phyloP scores from a whole-genome alignment of 2,329 filamentous ascomycete species.

The Amphichorda felina region DNA sequence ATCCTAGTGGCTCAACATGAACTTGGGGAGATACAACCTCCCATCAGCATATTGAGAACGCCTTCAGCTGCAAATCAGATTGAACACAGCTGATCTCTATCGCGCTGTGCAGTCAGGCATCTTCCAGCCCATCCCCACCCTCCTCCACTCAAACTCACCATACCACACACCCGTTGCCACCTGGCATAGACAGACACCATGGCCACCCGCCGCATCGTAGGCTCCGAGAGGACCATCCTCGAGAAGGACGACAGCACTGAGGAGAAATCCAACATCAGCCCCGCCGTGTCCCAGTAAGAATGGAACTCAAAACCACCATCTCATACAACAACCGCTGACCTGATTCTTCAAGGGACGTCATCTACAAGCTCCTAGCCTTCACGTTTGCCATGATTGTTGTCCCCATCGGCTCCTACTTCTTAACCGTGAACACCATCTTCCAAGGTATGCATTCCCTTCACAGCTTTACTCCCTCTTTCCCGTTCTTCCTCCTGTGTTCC shows the following conservation, averaged over 20 bases:
- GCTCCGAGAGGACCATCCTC: conserved; percentile 53
- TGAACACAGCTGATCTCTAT: too few relatives aligned
- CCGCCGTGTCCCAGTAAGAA: conserved; percentile 68
- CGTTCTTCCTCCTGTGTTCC: too few relatives aligned
- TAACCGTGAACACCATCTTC: conserved; percentile 67
- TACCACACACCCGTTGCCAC: too few relatives aligned
- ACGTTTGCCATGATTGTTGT: conserved; percentile 82
- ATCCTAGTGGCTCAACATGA: too few relatives aligned
- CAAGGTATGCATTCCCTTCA: conserved; percentile 44
- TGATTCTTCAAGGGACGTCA: conserved; percentile 52
- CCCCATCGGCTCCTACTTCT: conserved; percentile 83
- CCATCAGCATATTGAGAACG: too few relatives aligned
- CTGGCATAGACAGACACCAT: conserved; percentile 42
- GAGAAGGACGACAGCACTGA: conserved; percentile 38
- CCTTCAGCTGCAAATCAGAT: too few relatives aligned
- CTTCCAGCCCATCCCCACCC: too few relatives aligned
- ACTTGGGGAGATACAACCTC: too few relatives aligned
- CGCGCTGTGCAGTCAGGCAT: too few relatives aligned
- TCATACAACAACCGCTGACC: conserved; percentile 3
- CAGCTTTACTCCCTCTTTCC: neutral
- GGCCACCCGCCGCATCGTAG: conserved; percentile 57
- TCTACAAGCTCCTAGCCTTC: conserved; percentile 81
- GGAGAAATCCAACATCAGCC: conserved; percentile 61
- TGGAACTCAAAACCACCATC: neutral
- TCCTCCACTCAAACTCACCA: too few relatives aligned